phyloP scores from a whole-genome alignment of 768 basidiomycete species.

The Boletus bicolor region DNA sequence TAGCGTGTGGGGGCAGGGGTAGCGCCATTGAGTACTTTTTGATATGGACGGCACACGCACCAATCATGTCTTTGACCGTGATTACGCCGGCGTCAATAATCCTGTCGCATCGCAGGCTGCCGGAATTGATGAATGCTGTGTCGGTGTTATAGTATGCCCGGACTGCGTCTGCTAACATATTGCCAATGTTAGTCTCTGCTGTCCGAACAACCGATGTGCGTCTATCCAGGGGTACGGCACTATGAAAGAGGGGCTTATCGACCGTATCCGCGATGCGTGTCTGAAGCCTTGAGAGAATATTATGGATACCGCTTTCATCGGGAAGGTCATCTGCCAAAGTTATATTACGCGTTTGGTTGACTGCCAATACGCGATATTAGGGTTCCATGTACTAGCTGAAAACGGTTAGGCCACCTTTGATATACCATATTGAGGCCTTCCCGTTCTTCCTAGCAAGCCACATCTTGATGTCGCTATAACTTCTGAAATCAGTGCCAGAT shows the following conservation, averaged over 20 bases:
- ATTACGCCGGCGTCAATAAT: constrained; percentile 2
- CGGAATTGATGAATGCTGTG: constrained; percentile 2
- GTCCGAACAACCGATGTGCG: constrained; percentile 1
- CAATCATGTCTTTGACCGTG: constrained; percentile 14
- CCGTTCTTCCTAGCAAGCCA: neutral
- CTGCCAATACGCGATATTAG: neutral
- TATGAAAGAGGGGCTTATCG: constrained; percentile 1
- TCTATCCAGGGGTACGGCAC: constrained; percentile 3
- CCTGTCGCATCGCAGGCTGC: constrained; percentile 7
- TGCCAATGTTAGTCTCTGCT: neutral
- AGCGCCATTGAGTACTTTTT: neutral
- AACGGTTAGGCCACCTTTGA: constrained; percentile 3
- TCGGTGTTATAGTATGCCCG: constrained; percentile 22
- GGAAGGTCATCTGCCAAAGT: neutral
- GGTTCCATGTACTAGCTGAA: neutral
- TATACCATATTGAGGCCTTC: neutral
- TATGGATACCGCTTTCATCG: constrained; percentile 6
- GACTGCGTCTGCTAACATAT: constrained; percentile 13
- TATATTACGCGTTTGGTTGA: constrained; percentile 8
- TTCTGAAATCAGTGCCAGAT: constrained; percentile 5
- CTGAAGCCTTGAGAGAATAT: neutral
- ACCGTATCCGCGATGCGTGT: neutral
- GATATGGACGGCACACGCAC: constrained; percentile 1
- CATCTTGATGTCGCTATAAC: constrained; percentile 5
- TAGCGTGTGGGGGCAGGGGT: too few species aligned